A percentile compares a stretch with the other conserved stretches of the same genome.
phyloP scores from a whole-genome alignment of 129 eudicot species.

The Scalesia atractyloides region DNA sequence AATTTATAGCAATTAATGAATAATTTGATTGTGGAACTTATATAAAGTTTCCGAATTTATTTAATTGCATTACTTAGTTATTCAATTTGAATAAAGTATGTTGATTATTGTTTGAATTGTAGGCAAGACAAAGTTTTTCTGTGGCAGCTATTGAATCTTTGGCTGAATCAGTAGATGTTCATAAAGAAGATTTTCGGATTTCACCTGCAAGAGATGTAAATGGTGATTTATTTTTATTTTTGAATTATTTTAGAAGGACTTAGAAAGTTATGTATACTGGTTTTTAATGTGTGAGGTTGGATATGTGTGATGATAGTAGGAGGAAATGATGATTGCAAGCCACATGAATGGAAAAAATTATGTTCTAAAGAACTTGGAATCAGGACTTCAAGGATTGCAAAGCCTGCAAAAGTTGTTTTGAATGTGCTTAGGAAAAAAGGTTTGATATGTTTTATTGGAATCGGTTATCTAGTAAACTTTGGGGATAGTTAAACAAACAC shows the following conservation, averaged over 20 bases:
- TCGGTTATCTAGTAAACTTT: not conserved
- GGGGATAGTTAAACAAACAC: too few relatives aligned
- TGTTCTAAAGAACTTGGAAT: slow-evolving; percentile 63
- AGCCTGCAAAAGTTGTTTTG: slow-evolving; percentile 50
- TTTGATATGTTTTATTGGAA: slow-evolving; percentile 2
- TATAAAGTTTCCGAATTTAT: too few relatives aligned
- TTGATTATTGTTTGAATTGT: not conserved
- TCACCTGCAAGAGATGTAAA: slow-evolving; percentile 32
- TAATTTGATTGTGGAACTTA: too few relatives aligned
- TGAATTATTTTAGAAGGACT: not conserved
- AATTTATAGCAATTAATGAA: too few relatives aligned
- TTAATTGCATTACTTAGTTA: not conserved
- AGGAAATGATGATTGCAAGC: slow-evolving; percentile 33
- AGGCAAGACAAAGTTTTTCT: slow-evolving; percentile 36
- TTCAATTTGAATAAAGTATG: not conserved
- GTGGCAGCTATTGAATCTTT: slow-evolving; percentile 36
- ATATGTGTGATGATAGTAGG: slow-evolving; percentile 21
- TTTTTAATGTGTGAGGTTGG: slow-evolving; percentile 7
- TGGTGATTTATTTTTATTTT: slow-evolving; percentile 28
- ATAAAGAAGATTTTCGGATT: slow-evolving; percentile 26
- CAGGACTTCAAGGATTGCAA: slow-evolving; percentile 46
- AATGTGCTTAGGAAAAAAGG: slow-evolving; percentile 54
- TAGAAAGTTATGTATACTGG: not conserved
- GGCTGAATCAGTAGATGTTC: slow-evolving; percentile 31
- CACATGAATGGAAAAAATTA: slow-evolving; percentile 59